Evolutionary conservation across 352 stramenopile species (phyloP), one percentile per base, ranked within the genome.

Genomic region (Phytophthora tubulina): DNA sequence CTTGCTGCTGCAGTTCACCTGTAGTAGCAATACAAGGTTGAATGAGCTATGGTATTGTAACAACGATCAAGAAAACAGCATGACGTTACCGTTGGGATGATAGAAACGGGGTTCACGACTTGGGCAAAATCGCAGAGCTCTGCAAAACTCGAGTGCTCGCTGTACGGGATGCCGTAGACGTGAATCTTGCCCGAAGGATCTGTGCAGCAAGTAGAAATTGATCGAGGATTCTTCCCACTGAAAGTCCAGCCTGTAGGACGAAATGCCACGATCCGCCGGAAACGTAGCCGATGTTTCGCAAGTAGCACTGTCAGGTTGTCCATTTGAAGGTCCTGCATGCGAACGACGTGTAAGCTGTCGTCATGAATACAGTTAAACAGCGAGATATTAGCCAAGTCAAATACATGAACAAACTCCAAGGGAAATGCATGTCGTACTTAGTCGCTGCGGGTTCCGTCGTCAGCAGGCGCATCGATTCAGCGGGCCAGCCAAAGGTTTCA

Each of bases 151-250:
- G 92, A 98, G 77, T 99, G 97, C 65, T 99, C 97, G 66, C 91
- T 98, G 82, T 99, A 99, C 3, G 97, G 97, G 41, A 99, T 91
- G 53, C 92, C 94, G 73, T 99, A 97, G 51, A 99, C 89, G 35
- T 76, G 86, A 49, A 98, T 85, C 38, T 87, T 90, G n/a, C 89
- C 92, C 44, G 80, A 92, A 21, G 80, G 80, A 57, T 97, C 88
- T 30, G 70, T 92, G 49, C 80, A 96, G 76, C 73, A 97, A 51
- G 75, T 93, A 42, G 88, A 91, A 42, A 92, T 67, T 42, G 73
- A 84, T 32, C 66, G 64, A 6, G 61, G 45, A 21, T 79, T 90
- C 50, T 79, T 80, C 41, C 71, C 74, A 46, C 78, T 91, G 54
- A 95, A 95, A 0, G 92, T 97, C 95, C 95, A 98, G 8, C 97